Evolutionary conservation across 148 eudicot species (phyloP), one percentile per base, ranked within the genome.

Genomic region (Pharnaceum exiguum): DNA sequence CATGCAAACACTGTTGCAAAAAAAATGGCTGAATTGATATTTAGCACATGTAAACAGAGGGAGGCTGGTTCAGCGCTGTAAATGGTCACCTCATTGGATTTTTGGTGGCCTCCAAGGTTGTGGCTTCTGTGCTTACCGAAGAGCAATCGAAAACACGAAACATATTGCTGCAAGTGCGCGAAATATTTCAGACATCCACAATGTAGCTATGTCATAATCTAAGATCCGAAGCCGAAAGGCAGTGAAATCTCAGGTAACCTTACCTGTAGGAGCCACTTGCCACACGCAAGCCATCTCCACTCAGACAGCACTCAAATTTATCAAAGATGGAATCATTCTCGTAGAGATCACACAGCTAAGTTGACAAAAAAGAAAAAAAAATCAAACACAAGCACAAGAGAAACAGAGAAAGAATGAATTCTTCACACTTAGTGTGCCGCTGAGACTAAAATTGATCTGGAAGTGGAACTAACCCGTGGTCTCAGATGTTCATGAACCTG

Each of bases 91-190:
- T 72, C 68, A 60, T 64, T 10, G 81, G 81, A 32, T 73, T 77
- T 70, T 66, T 77, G 49, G 71, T 77, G 50, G 81, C 81, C 57
- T 77, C 81, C 50, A 77, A 58, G 36, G 75, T 77, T 33, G 81
- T 56, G 40, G 77, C 77, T 42, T 77, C 81, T 29, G 71, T 64
- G 48, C 71, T 77, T 10, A 71, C 81, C 37, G 57, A 48, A 38
- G 68, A n/a, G 63, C 74, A 68, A 9, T 69, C 81, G 65, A 77
- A 77, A 33, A 77, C 81, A 26, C 81, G 77, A 59, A 77, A 77
- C 42, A 72, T 42, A 66, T 77, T 72, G 77, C 81, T 77, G 74
- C 44, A 12, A 55, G 45, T 15, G 28, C 56, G 45, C 31, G 37
- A 36, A 59, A 42, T 9, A 44, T 31, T 39, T 49, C 0, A 40